Percentiles rank a stretch among this genome's conserved stretches.
Conservation (phyloP, 768 basidiomycete species). For the Sistotremastrum suecicum region DNA sequence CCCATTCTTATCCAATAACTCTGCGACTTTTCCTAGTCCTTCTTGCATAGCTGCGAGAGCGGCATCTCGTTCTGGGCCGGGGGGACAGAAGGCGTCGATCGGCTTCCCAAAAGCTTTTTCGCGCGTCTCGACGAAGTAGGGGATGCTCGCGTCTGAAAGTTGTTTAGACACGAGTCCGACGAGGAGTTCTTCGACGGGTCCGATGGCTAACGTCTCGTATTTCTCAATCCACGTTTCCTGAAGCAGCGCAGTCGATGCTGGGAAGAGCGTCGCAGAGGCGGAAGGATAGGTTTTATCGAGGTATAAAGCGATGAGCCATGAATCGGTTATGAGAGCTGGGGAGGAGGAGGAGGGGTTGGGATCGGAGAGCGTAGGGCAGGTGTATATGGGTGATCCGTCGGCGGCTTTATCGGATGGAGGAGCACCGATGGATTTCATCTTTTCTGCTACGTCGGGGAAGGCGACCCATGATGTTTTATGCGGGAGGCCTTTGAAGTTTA, state of each 20-base stretch:
- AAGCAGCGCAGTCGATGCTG: neutral
- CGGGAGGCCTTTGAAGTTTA: constrained; percentile 27
- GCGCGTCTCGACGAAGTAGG: too few relatives aligned
- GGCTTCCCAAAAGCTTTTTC: too few relatives aligned
- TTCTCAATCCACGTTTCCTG: too few relatives aligned
- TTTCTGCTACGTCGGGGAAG: constrained; percentile 30
- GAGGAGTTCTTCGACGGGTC: too few relatives aligned
- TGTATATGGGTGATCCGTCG: constrained; percentile 24
- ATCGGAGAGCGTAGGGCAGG: constrained; percentile 37
- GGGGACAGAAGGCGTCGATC: too few relatives aligned
- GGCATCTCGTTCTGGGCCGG: too few relatives aligned
- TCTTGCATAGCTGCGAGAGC: too few relatives aligned
- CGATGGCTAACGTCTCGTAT: too few relatives aligned
- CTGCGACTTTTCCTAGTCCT: too few relatives aligned
- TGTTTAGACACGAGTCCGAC: too few relatives aligned
- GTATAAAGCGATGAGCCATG: constrained; percentile 32
- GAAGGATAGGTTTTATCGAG: constrained; percentile 36
- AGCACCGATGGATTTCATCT: constrained; percentile 23
- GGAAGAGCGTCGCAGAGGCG: constrained; percentile 29
- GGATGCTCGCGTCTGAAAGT: too few relatives aligned
- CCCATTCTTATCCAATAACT: too few relatives aligned
- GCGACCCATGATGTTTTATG: constrained; percentile 40
- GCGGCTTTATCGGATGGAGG: constrained; percentile 18
- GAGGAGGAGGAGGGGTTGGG: constrained; percentile 15
- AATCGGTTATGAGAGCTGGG: constrained; percentile 24